A percentile compares a stretch with the other conserved stretches of the same genome.
Conservation (phyloP, 768 basidiomycete species). For the Tulasnella sp. region DNA sequence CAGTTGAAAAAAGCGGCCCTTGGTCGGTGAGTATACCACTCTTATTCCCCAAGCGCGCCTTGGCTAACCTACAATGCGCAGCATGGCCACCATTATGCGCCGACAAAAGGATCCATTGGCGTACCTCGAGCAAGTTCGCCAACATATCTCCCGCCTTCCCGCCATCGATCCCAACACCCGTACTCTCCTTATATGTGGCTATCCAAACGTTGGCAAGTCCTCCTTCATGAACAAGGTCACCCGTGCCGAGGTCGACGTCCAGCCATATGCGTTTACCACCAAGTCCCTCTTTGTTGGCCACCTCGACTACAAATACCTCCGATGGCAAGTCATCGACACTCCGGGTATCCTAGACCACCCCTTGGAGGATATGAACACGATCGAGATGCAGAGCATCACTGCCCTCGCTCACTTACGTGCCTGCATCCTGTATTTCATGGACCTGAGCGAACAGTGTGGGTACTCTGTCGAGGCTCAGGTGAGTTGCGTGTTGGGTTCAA, state of each 20-base stretch:
- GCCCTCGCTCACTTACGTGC: conserved; percentile 94
- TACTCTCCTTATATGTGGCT: conserved; percentile 95
- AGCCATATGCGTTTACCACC: conserved; percentile 99
- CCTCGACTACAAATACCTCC: conserved; percentile 96
- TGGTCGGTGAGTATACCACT: conserved; percentile 68
- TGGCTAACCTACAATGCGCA: conserved; percentile 37
- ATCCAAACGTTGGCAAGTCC: conserved; percentile 99
- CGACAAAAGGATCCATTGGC: conserved; percentile 98
- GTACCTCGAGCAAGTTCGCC: conserved; percentile 97
- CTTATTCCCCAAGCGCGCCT: not conserved
- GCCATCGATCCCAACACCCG: conserved; percentile 98
- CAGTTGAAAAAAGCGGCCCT: conserved; percentile 96
- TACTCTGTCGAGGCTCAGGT: conserved; percentile 96
- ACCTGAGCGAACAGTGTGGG: conserved; percentile 96
- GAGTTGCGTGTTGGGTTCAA: conserved; percentile 33
- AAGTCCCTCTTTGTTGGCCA: conserved; percentile 98
- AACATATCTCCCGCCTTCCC: conserved; percentile 97
- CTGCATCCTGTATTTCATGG: conserved; percentile 98
- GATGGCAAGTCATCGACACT: conserved; percentile 99
- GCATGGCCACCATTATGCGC: conserved; percentile 98
- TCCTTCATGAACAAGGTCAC: conserved; percentile 99
- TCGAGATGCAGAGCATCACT: conserved; percentile 99
- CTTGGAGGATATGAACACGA: conserved; percentile 99
- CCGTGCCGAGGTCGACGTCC: conserved; percentile 97
- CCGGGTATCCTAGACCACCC: conserved; percentile 98